These are phyloP conservation scores for Rhodotorula toruloides DNA, from an alignment of 768 basidiomycete genomes.

Conservation along the genomic window DNA sequence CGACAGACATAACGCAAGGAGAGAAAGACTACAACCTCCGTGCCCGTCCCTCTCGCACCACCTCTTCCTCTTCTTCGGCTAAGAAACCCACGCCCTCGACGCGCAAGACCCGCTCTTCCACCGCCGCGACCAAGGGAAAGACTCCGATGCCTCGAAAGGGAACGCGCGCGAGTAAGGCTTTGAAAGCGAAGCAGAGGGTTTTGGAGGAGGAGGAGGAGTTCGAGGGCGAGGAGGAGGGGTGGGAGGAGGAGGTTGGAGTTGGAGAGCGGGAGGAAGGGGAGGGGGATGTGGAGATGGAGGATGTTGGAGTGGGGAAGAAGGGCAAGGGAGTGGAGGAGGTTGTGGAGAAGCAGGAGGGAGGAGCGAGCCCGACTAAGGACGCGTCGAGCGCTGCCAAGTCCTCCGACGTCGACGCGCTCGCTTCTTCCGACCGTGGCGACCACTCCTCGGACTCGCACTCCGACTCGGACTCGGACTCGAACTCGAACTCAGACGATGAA, in stretches of 20 bases:
- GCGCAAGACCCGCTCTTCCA: not conserved
- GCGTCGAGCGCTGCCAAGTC: not conserved
- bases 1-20: not conserved
- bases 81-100: not conserved
- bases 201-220: slow-evolving; percentile 13
- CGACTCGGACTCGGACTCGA: not conserved
- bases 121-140: not conserved
- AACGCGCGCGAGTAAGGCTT: slow-evolving; percentile 19
- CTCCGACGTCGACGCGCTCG: no score
- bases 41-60: slow-evolving; percentile 4
- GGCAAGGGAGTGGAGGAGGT: not conserved
- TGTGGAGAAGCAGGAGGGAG: not conserved
- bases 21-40: slow-evolving; percentile 23
- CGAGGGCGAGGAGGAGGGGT: slow-evolving; percentile 7
- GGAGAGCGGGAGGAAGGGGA: not conserved
- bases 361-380: no score
- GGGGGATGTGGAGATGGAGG: slow-evolving; percentile 19
- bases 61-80: not conserved
- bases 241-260: slow-evolving; percentile 12
- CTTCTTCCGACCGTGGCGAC: no score
- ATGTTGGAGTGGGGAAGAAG: slow-evolving; percentile 4
- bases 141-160: slow-evolving; percentile 37
- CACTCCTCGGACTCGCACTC: no score
- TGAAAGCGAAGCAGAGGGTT: slow-evolving; percentile 14
- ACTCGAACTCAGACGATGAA: not conserved